Conservation (phyloP, 2,329 filamentous ascomycete genomes). For the Pezizomycotina sp. region DNA sequence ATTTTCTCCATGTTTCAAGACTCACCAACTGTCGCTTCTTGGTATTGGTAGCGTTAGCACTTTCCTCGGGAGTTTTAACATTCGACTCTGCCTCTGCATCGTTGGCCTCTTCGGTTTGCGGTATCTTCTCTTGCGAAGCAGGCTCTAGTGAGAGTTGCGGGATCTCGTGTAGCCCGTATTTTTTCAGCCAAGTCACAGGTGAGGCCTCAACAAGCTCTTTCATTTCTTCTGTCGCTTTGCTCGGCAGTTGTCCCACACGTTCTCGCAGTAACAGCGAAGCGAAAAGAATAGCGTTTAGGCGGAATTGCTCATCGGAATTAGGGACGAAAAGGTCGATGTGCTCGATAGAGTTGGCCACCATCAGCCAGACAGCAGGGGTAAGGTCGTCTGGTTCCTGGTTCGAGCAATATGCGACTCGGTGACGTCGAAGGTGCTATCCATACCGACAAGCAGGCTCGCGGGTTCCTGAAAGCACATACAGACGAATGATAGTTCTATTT, state of each 20-base stretch:
- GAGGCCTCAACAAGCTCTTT: conserved; percentile 6
- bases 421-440: conserved; percentile 20
- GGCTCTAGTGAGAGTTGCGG: conserved; percentile 15
- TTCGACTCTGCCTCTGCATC: too few relatives aligned
- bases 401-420: conserved; percentile 8
- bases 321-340: conserved; percentile 16
- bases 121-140: conserved; percentile 3
- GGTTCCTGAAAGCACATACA: conserved; percentile 9
- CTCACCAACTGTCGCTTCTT: conserved; percentile 13
- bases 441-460: conserved; percentile 19
- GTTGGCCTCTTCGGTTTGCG: too few relatives aligned
- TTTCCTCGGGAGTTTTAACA: too few relatives aligned
- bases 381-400: conserved; percentile 13
- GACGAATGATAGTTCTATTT: not conserved
- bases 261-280: conserved; percentile 15
- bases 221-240: conserved; percentile 8
- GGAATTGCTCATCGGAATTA: not conserved
- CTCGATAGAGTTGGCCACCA: conserved; percentile 20
- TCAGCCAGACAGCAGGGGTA: conserved; percentile 19
- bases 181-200: conserved; percentile 11
- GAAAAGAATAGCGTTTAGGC: conserved; percentile 12
- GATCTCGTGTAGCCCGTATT: conserved; percentile 12
- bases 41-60: conserved; percentile 11
- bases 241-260: conserved; percentile 7
- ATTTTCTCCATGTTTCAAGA: not conserved